Evolutionary conservation across 331 rosid genomes (phyloP).

Genomic region (Rhamnella rubrinervis): DNA sequence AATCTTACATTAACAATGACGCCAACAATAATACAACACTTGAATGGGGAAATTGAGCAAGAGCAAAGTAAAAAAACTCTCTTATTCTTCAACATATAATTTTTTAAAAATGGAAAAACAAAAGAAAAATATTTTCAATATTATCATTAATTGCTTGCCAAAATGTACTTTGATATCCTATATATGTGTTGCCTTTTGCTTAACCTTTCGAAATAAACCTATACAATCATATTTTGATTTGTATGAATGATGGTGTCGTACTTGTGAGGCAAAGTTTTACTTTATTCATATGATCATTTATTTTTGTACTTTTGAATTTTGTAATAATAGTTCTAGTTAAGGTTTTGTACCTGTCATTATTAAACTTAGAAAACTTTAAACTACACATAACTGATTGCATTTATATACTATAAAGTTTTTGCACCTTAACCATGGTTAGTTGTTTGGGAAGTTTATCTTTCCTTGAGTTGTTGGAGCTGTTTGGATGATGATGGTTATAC

Average conservation of each 20-base stretch:
- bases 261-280: background rate
- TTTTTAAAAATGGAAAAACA: too few relatives aligned
- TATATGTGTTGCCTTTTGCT: too few relatives aligned
- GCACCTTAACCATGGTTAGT: slow-evolving; percentile 55
- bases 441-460: slow-evolving; percentile 33
- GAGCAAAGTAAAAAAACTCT: too few relatives aligned
- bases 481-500: slow-evolving; percentile 43
- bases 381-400: slow-evolving; percentile 3
- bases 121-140: too few relatives aligned
- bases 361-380: background rate
- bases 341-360: background rate
- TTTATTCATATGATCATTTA: background rate
- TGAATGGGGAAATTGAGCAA: too few relatives aligned
- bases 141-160: too few relatives aligned
- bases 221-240: background rate
- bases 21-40: too few relatives aligned
- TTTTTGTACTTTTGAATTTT: slow-evolving; percentile 10
- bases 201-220: background rate
- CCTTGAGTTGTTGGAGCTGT: slow-evolving; percentile 46
- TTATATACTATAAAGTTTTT: slow-evolving; percentile 19
- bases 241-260: slow-evolving; percentile 12
- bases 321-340: background rate
- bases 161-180: too few relatives aligned
- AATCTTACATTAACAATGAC: too few relatives aligned
- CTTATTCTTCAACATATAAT: too few relatives aligned